Percentiles rank a stretch among this genome's conserved stretches.
phyloP scores from a whole-genome alignment of 345 rosid species.

The Eucalyptus pauciflora region DNA sequence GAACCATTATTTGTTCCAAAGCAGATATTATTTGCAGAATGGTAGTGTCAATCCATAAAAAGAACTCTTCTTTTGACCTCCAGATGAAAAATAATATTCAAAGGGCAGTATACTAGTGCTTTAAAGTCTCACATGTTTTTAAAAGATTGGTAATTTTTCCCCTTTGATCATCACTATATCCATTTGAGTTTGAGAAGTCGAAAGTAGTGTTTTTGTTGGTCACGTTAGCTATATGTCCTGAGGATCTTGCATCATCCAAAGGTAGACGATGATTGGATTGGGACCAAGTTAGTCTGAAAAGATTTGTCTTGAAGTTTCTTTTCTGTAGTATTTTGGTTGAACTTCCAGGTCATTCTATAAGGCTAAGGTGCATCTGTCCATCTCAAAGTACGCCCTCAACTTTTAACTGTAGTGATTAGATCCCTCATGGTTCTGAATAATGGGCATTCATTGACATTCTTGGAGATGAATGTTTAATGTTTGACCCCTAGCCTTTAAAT shows the following conservation, averaged over 20 bases:
- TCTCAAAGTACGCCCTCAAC: background rate
- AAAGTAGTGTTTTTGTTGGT: background rate
- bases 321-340: background rate
- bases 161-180: background rate
- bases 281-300: background rate
- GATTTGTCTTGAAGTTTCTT: background rate
- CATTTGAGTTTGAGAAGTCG: background rate
- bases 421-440: background rate
- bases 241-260: background rate
- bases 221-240: background rate
- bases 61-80: background rate
- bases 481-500: background rate
- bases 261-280: background rate
- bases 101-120: background rate
- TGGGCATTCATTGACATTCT: background rate
- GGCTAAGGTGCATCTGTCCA: background rate
- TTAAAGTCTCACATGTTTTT: background rate
- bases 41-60: background rate
- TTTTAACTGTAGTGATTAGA: background rate
- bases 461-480: background rate
- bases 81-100: background rate
- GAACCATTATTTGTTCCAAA: background rate
- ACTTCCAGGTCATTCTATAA: background rate
- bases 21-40: background rate
- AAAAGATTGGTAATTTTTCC: background rate